Percentiles rank a stretch among this genome's conserved stretches.
Conservation (phyloP, 768 basidiomycete genomes). For the Kondoa malvinella region DNA sequence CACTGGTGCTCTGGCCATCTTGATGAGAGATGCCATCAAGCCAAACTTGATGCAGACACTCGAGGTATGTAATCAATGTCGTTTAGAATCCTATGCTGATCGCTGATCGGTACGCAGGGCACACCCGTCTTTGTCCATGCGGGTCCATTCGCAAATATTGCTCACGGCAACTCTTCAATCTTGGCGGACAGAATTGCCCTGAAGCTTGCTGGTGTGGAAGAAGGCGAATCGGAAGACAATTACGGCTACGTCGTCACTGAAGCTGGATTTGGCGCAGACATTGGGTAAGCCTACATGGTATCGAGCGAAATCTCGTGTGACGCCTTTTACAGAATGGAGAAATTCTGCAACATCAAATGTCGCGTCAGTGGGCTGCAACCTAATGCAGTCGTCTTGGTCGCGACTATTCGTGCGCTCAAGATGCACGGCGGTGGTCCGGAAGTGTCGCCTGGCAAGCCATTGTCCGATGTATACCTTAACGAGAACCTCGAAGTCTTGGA, state of each 20-base stretch:
- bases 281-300: constrained; percentile 42
- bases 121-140: constrained; percentile 98
- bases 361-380: constrained; percentile 79
- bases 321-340: constrained; percentile 51
- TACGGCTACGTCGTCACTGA: constrained; percentile 94
- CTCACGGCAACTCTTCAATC: constrained; percentile 91
- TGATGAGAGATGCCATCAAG: constrained; percentile 98
- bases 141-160: constrained; percentile 97
- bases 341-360: constrained; percentile 99
- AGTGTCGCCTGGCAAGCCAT: constrained; percentile 83
- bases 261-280: constrained; percentile 96
- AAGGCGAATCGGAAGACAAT: constrained; percentile 62
- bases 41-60: constrained; percentile 98
- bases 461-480: constrained; percentile 81
- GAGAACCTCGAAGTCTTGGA: constrained; percentile 77
- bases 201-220: constrained; percentile 88
- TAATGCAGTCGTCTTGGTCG: constrained; percentile 87
- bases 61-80: constrained; percentile 39
- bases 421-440: constrained; percentile 99
- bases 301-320: not conserved
- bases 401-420: constrained; percentile 91
- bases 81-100: not conserved
- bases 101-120: constrained; percentile 38
- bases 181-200: constrained; percentile 92
- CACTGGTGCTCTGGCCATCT: constrained; percentile 81